Evolutionary conservation across 2,329 filamentous ascomycete species (phyloP), one percentile per base, ranked within the genome.

Genomic region (Ophiostoma sp.): DNA sequence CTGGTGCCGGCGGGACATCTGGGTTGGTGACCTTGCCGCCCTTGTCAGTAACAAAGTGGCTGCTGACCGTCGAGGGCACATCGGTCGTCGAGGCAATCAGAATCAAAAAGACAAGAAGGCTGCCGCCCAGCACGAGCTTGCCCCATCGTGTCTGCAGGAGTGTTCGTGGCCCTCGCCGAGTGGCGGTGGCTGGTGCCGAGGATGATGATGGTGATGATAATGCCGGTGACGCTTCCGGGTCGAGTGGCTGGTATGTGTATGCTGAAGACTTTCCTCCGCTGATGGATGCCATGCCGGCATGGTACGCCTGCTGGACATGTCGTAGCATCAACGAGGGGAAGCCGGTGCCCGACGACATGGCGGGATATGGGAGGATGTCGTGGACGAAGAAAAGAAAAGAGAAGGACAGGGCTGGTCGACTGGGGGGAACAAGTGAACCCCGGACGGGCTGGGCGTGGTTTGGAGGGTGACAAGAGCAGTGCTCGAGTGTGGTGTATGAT

Each of bases 81-180:
- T 52, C 48, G 19, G 61, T 36, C 0, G 52, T 55, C 11, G 61
- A 68, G 6, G 36, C 61, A 2, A 57, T n/a, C 8, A 68, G 7
- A 12, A 72, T 9, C n/a, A 72, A 6, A 5, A 72, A 15, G 9
- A 68, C 22, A 3, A 72, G 61, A 17, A 55, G 61, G 12, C 36
- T 28, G 61, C 61, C 25, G 15, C 61, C 61, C 61, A 72, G 15
- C 15, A 72, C 17, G 5, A 42, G 33, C 4, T 72, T 72, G n/a
- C 61, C 71, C 48, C 61, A 59, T 72, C 71, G 71, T 25, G 71
- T 68, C 48, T 68, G 71, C 52, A 72, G 3, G 2, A 66, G 48
- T 17, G 71, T 68, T 48, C 61, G 48, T 36, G 61, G 63, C 3
- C 50, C 59, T 66, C 45, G 33, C 22, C 28, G 48, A 52, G 50